phyloP scores from a whole-genome alignment of 176 grass and related monocot genomes.

The Triticum timopheevii region DNA sequence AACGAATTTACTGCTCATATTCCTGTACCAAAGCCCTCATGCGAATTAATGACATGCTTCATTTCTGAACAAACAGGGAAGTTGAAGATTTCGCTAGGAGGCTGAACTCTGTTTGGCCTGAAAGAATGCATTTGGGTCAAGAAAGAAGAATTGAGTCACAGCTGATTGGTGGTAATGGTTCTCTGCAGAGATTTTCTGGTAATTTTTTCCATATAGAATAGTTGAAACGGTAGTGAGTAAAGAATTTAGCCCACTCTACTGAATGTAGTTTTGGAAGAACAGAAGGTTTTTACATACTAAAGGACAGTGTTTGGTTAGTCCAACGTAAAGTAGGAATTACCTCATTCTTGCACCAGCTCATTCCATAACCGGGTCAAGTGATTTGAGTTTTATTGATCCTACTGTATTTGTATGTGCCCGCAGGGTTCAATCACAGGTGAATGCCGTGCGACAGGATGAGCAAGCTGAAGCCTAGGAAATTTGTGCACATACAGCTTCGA shows the following conservation, averaged over 20 bases:
- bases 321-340: not conserved
- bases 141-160: conserved; percentile 65
- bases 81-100: conserved; percentile 96
- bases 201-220: conserved; percentile 2
- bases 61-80: conserved; percentile 67
- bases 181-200: conserved; percentile 49
- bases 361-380: not conserved
- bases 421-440: conserved; percentile 53
- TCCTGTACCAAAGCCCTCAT: conserved; percentile 6
- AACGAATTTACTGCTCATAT: conserved; percentile 11
- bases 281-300: not conserved
- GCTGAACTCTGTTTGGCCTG: conserved; percentile 93
- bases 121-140: conserved; percentile 90
- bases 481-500: conserved; percentile 37
- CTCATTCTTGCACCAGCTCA: not conserved
- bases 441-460: not conserved
- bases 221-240: not conserved
- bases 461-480: conserved; percentile 6
- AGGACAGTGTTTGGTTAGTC: not conserved
- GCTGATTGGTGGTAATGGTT: conserved; percentile 56
- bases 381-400: not conserved
- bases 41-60: conserved; percentile 15
- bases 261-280: not conserved
- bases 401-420: not conserved
- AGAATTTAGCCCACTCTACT: not conserved